Conservation (phyloP, 345 rosid species). For the Pugionium cornutum region DNA sequence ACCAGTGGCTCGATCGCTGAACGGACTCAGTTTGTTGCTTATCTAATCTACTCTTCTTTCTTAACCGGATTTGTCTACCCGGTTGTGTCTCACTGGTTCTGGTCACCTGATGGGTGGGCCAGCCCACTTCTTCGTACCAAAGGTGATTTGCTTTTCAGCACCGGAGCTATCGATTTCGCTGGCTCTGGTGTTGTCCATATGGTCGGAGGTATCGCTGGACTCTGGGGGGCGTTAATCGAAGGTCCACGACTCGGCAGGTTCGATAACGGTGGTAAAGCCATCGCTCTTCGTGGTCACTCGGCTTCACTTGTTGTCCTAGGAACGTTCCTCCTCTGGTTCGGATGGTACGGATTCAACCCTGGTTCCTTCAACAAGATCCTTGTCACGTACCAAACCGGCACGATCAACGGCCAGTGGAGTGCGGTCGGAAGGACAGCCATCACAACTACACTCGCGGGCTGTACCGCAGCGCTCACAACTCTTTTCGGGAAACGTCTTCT, state of each 20-base stretch:
- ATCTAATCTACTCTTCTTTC: slow-evolving; percentile 47
- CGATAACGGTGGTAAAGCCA: slow-evolving; percentile 33
- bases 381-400: slow-evolving; percentile 35
- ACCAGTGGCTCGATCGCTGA: slow-evolving; percentile 70
- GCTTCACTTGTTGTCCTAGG: slow-evolving; percentile 43
- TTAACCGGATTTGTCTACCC: slow-evolving; percentile 52
- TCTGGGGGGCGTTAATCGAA: slow-evolving; percentile 42
- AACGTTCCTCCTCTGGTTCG: slow-evolving; percentile 41
- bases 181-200: slow-evolving; percentile 14
- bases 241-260: slow-evolving; percentile 42
- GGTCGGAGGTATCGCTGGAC: slow-evolving; percentile 64
- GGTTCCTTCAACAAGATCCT: slow-evolving; percentile 57
- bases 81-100: slow-evolving; percentile 49
- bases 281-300: slow-evolving; percentile 40
- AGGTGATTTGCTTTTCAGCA: slow-evolving; percentile 40
- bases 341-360: slow-evolving; percentile 43
- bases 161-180: slow-evolving; percentile 51
- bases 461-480: slow-evolving; percentile 77
- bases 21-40: slow-evolving; percentile 86
- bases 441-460: slow-evolving; percentile 77
- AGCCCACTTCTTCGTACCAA: slow-evolving; percentile 39
- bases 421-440: slow-evolving; percentile 78
- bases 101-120: slow-evolving; percentile 52
- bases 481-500: slow-evolving; percentile 63
- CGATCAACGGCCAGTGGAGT: slow-evolving; percentile 79